Conservation (phyloP, 2,329 filamentous ascomycete species). For the Ophiocordyceps sinensis region DNA sequence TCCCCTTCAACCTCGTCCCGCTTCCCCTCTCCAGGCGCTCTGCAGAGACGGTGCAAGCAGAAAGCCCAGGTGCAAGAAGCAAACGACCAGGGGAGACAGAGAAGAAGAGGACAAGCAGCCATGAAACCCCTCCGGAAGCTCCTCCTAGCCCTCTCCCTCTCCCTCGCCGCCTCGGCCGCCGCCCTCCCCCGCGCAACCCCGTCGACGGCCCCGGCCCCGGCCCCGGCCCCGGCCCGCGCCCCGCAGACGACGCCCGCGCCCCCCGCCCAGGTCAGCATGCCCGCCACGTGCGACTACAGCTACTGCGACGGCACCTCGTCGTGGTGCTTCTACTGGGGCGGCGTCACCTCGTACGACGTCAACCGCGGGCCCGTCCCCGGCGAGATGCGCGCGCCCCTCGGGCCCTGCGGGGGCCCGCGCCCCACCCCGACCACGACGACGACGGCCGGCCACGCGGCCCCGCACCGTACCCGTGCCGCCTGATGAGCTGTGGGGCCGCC, state of each 20-base stretch:
- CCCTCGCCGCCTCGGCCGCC: background rate
- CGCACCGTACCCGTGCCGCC: background rate
- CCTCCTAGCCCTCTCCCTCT: slow-evolving; percentile 1
- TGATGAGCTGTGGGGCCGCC: no score
- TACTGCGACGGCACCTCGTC: slow-evolving; percentile 20
- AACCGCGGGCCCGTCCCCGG: slow-evolving; percentile 20
- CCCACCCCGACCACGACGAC: background rate
- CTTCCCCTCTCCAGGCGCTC: no score
- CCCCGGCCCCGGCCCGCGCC: background rate
- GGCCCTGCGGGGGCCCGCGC: slow-evolving; percentile 10
- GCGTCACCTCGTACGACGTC: slow-evolving; percentile 19
- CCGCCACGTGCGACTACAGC: slow-evolving; percentile 16
- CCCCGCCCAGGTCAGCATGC: slow-evolving; percentile 1
- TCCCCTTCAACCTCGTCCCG: no score
- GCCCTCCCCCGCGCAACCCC: background rate
- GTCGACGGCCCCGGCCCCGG: background rate
- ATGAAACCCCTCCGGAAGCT: background rate
- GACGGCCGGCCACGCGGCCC: background rate
- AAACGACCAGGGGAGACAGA: no score
- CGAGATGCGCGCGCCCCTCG: slow-evolving; percentile 18
- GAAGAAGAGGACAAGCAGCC: background rate
- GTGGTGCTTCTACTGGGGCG: slow-evolving; percentile 25
- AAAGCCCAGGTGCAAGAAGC: no score
- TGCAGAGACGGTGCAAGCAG: no score
- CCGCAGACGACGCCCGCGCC: slow-evolving; percentile 4